Base-by-base conservation (phyloP, 139 green algal genomes). In the Haematococcus sp. region DNA sequence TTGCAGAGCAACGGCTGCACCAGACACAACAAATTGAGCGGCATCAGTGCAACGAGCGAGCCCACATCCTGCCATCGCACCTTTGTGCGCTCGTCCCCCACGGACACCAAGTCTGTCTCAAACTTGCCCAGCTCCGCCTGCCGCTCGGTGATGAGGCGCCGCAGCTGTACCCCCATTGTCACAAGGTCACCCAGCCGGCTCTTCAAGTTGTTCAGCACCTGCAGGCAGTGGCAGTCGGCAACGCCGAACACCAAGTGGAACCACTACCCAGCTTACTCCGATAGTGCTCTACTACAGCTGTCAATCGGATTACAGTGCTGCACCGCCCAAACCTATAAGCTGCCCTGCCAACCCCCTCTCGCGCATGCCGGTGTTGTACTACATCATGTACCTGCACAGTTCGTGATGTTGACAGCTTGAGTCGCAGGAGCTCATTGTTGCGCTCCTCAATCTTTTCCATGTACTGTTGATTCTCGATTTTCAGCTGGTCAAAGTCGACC, bases 391-490 rank as follows among this genome's bases (percentile, higher is more conserved):
- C 88, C 87, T 93, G 88, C n/a, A 92, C 81, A 0, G 87, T 91
- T 23, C 78, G 76, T 30, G 82, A 86, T 9, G 91, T 93, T 7
- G 83, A 89, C 0, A 93, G 75, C 83, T 96, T 96, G 20, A 94
- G 84, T 28, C 84, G 71, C 44, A 95, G 77, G 66, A 96, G 87
- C 78, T 95, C 91, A 49, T 79, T 90, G 83, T 95, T 96, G 31
- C 89, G 85, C 71, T 90, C 87, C 78, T 95, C 89, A 32, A 95
- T 93, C 25, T 82, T 86, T 83, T 92, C 87, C 81, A 94, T 78
- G 76, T 93, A 92, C 80, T 95, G 90, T 81, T 94, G 87, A 79
- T 95, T 94, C 73, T 97, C 90, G 59, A 97, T 97, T 78, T 95
- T 95, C 5, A 97, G 85, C 81, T 95, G 89, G 71, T 97, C 92